A percentile compares a stretch with the other conserved stretches of the same genome.
These are phyloP conservation scores for Saccharomycopsis fermentans DNA, from an alignment of 805 yeast genomes.

Conservation along the genomic window DNA sequence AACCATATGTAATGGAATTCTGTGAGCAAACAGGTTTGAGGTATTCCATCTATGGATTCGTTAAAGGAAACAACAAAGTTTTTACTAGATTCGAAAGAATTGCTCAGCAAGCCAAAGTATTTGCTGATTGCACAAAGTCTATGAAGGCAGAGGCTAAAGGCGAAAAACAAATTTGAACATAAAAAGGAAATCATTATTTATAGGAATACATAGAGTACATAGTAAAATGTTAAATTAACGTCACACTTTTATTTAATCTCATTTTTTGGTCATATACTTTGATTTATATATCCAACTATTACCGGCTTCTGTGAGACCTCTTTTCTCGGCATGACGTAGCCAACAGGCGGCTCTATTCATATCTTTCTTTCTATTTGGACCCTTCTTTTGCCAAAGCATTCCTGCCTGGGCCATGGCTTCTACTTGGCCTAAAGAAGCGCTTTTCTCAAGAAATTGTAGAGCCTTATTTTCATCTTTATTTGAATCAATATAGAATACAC, in stretches of 20 bases:
- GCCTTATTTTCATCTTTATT: constrained; percentile 47
- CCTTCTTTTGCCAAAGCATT: constrained; percentile 49
- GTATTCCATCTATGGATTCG: constrained; percentile 79
- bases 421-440: constrained; percentile 57
- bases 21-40: constrained; percentile 68
- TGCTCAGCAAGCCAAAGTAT: constrained; percentile 67
- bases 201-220: background rate
- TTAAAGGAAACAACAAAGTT: constrained; percentile 64
- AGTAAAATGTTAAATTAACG: background rate
- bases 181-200: background rate
- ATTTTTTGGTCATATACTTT: constrained; percentile 36
- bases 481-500: constrained; percentile 46
- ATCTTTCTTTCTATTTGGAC: constrained; percentile 47
- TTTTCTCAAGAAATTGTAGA: constrained; percentile 46
- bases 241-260: background rate
- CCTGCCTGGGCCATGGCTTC: constrained; percentile 68
- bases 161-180: background rate
- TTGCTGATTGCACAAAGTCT: constrained; percentile 61
- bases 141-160: constrained; percentile 42
- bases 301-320: constrained; percentile 53
- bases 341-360: constrained; percentile 55
- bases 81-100: constrained; percentile 61
- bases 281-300: constrained; percentile 69
- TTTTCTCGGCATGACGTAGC: constrained; percentile 53
- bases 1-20: constrained; percentile 60